Evolutionary conservation across 2,329 filamentous ascomycete genomes (phyloP), one percentile per base, ranked within the genome.

Genomic region (Colletotrichum orbiculare): DNA sequence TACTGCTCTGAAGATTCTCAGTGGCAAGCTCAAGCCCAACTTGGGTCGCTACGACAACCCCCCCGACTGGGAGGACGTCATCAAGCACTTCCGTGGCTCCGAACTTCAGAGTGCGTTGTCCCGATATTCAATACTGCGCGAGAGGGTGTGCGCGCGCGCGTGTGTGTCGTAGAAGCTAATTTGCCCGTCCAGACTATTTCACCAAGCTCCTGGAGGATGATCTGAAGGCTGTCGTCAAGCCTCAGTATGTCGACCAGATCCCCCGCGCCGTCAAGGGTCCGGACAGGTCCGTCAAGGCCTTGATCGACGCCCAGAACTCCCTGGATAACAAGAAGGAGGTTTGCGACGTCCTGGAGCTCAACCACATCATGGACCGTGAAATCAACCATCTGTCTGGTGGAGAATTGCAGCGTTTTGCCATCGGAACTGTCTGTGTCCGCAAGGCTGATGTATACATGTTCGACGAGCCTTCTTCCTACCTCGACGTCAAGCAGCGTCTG

Each of bases 371-470:
- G 78, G 93, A 97, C 71, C 93, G 96, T 81, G 95, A 98, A 69
- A 92, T 99, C 72, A 89, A 87, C 72, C 87, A 92, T 41, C 88
- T 99, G 25, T 99, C 96, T 69, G 96, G 96, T 87, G 96, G 96
- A 85, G 96, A 99, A 81, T 87, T 99, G 75, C 96, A 99, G 81
- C 91, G 96, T 80, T 99, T 99, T 74, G 96, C 96, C 73, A 97
- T 99, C 72, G 96, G 92, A 74, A 92, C 95, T 55, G 94, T 97
- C 68, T 97, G 94, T 74, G 94, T 98, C 25, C 95, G 98, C 78
- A 89, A 97, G 74, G 95, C 95, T 71, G 96, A 99, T 78, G 93
- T 97, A 10, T 99, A 99, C 86, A 98, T 99, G 96, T 99, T 99
- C 74, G 96, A 99, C 79, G 96, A 99, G 83, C 96, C 96, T 15